Evolutionary conservation across 179 eudicot species (phyloP), one percentile per base, ranked within the genome.

Genomic region (Beta macrorhiza): DNA sequence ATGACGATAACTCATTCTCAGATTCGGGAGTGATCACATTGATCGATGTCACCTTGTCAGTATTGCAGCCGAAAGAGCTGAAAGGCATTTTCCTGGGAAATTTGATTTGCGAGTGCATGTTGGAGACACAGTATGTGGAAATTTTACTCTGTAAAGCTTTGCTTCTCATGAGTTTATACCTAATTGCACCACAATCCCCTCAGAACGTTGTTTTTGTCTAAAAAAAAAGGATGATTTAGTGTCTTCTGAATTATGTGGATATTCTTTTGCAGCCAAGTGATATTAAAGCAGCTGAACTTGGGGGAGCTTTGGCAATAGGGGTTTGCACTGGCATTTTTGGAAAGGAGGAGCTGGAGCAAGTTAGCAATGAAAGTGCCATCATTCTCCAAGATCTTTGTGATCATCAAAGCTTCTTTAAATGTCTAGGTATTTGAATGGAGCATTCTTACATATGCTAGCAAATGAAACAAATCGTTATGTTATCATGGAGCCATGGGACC

Each of bases 21-120:
- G 85, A 72, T 82, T 82, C 72, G 85, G 85, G 49, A 82, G 85
- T 13, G 85, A 82, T 82, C 82, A 82, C 75, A 82, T 72, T 15
- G 82, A 78, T 63, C 75, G 85, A 56, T 78, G 78, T 29, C 78
- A 82, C 8, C 81, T 82, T 16, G 71, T 82, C 67, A 82, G 42
- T 73, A 78, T 78, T 78, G 82, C 82, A n/a, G 82, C 85, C 64
- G 78, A 73, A 55, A 78, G 74, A 52, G 81, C 74, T 62, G 82
- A 82, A 52, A 72, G 44, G 29, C 67, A 55, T 16, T 62, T 20
- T 78, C 79, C 82, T 56, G 82, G 69, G 67, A 77, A 63, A 63
- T 78, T 82, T 78, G 78, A 78, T 82, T 65, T 78, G 37, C 81
- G 75, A 71, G 75, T 63, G 49, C 85, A 82, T 73, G 82, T 82